Base-by-base conservation (phyloP, 305 asterid genomes). In the Fraxinus ornus region DNA sequence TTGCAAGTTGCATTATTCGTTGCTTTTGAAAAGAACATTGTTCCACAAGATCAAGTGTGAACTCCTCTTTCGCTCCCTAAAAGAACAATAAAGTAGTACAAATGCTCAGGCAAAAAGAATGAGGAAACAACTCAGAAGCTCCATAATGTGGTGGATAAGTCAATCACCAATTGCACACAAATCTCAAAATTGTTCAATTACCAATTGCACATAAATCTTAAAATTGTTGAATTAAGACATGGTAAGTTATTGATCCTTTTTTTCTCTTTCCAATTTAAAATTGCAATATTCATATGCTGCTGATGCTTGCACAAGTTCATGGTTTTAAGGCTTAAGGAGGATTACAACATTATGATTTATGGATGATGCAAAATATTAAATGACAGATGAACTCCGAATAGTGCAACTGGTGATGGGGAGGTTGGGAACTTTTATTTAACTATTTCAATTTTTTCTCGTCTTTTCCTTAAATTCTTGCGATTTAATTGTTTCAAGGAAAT, bases 21-120 rank as follows among this genome's bases (percentile, higher is more conserved):
- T 96, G 97, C 92, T 96, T 96, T 79, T 96, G 98, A 86, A 94
- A 96, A 24, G 99, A 93, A 72, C 99, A 96, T 81, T 96, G 99
- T 87, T 96, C 99, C 91, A 96, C 99, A 75, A 96, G 99, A 91
- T 96, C 99, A 32, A 96, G 93, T 2, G 98, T 96, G 86, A 94
- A 96, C 91, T 96, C 99, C 70, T 96, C 99, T 87, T 90, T 94
- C 71, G 98, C 99, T 82, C 91, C 97, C 99, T 95, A 81, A 22
- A 79, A 86, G 55, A 78, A 84, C 26, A 84, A 86, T 5, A 78
- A 82, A 85, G 77, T 21, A 33, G 75, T 60, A 75, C 78, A 21
- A 28, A 81, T n/a, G 75, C 17, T 75, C 22, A 79, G 76, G 22
- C 19, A 49, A 49, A 15, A 49, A 15, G 62, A 49, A 49, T 1